Evolutionary conservation across 441 rosid genomes (phyloP).

Genomic region (Populus hybrid): DNA sequence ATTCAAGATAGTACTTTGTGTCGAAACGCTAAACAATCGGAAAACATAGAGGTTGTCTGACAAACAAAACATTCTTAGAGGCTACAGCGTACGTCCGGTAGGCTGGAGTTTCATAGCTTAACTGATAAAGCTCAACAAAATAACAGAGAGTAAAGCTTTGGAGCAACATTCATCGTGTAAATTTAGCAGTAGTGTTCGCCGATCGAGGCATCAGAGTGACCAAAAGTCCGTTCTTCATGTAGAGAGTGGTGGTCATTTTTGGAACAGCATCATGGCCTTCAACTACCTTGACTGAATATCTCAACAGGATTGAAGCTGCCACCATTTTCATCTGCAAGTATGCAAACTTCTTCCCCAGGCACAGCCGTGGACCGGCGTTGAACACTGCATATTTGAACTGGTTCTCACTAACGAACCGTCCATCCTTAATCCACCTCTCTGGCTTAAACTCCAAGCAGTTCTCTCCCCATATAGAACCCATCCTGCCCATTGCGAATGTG

Average conservation of each 20-base stretch:
- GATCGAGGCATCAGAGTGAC: slow-evolving; percentile 43
- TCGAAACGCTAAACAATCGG: not conserved
- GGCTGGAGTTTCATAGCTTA: not conserved
- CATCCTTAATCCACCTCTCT: slow-evolving; percentile 69
- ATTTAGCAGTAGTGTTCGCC: not conserved
- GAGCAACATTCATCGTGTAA: not conserved
- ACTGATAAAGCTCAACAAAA: not conserved
- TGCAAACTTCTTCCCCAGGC: slow-evolving; percentile 69
- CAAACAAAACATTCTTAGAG: not conserved
- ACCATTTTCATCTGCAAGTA: slow-evolving; percentile 87
- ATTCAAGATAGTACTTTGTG: too few relatives aligned
- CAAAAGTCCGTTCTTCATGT: slow-evolving; percentile 69
- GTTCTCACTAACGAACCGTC: slow-evolving; percentile 49
- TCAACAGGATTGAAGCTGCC: slow-evolving; percentile 59
- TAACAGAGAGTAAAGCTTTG: not conserved
- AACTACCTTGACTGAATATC: slow-evolving; percentile 54
- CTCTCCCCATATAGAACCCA: slow-evolving; percentile 64
- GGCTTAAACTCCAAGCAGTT: slow-evolving; percentile 67
- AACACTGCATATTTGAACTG: slow-evolving; percentile 75
- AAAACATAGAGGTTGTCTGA: not conserved
- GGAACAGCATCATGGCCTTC: slow-evolving; percentile 44
- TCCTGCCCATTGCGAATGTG: slow-evolving; percentile 58
- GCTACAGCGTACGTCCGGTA: not conserved
- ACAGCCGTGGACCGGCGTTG: slow-evolving; percentile 68
- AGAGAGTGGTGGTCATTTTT: slow-evolving; percentile 66